Evolutionary conservation across 257 asterid species (phyloP), one percentile per base, ranked within the genome.

Genomic region (Marsdenia floribunda): DNA sequence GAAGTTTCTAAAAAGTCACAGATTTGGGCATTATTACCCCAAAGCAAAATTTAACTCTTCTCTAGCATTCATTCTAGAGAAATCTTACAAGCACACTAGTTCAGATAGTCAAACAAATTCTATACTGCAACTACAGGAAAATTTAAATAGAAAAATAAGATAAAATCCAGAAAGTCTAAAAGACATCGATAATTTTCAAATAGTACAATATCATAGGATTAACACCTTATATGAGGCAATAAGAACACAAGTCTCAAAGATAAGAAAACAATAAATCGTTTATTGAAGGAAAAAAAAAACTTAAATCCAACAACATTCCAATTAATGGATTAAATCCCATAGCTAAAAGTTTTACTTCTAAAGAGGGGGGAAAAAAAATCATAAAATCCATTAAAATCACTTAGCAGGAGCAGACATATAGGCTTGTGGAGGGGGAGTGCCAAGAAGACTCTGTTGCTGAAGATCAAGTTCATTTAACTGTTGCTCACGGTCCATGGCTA

Each of bases 401-500:
- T 54, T 71, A 22, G 79, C 44, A 8, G 78, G 59, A 26, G 22
- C 72, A 12, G 47, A 15, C 66, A 52, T 33, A 71, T 47, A 15
- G 47, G 72, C 77, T 53, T 72, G 76, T 55, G 80, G 59, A 22
- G 85, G 70, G 44, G 83, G 80, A 55, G 86, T 79, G 3, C 96
- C 96, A 59, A 90, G 88, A 61, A 90, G 88, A 68, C 88, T 76
- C 64, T 87, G 85, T 50, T 85, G 86, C 85, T 90, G 95, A 21
- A 88, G 77, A 75, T 89, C 96, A 33, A 82, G 74, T 6, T 89
- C 92, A 35, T 49, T 75, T 59, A 87, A 68, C 85, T 81, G 90
- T 64, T 92, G 88, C 63, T 91, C 93, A 33, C 90, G 90, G n/a
- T 89, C 97, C 91, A 83, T 78, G 66, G 80, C 91, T 15, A 87